These are phyloP conservation scores for Drosera capensis DNA, from an alignment of 148 eudicot species.

Conservation along the genomic window DNA sequence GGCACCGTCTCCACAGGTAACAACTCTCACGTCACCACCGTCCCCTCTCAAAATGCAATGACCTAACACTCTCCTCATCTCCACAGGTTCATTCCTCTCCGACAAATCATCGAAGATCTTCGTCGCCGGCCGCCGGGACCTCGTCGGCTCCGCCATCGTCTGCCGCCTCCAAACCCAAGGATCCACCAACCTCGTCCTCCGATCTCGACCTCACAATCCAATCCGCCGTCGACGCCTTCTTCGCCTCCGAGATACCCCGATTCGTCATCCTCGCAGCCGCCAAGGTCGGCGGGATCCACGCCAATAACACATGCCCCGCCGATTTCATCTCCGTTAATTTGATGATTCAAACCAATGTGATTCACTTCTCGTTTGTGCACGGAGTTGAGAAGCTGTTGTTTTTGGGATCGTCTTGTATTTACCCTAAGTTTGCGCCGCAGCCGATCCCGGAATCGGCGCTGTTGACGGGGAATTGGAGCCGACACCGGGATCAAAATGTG, in stretches of 20 bases:
- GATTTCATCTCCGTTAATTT: constrained; percentile 79
- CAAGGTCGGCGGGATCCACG: constrained; percentile 96
- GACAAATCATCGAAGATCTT: constrained; percentile 68
- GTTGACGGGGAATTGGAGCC: constrained; percentile 81
- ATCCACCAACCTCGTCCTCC: constrained; percentile 50
- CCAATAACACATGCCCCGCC: constrained; percentile 89
- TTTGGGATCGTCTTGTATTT: constrained; percentile 87
- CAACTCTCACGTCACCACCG: too few relatives aligned
- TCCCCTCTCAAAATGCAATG: too few relatives aligned
- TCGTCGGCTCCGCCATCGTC: constrained; percentile 85
- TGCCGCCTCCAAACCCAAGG: constrained; percentile 44
- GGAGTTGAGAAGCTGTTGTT: constrained; percentile 57
- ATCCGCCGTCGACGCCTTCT: constrained; percentile 59
- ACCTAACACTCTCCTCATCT: too few relatives aligned
- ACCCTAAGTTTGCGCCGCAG: constrained; percentile 93
- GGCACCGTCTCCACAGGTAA: too few relatives aligned
- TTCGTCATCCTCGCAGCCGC: constrained; percentile 94
- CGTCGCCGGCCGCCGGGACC: constrained; percentile 93
- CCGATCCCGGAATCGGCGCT: constrained; percentile 75
- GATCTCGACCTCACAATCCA: constrained; percentile 80
- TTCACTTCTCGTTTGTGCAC: constrained; percentile 45
- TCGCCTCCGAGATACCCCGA: constrained; percentile 52
- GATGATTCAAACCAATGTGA: constrained; percentile 88
- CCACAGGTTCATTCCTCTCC: constrained; percentile 11
- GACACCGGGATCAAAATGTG: constrained; percentile 94